Evolutionary conservation across 306 rosid genomes (phyloP), one percentile per base, ranked within the genome.

Genomic region (Fragaria iinumae): DNA sequence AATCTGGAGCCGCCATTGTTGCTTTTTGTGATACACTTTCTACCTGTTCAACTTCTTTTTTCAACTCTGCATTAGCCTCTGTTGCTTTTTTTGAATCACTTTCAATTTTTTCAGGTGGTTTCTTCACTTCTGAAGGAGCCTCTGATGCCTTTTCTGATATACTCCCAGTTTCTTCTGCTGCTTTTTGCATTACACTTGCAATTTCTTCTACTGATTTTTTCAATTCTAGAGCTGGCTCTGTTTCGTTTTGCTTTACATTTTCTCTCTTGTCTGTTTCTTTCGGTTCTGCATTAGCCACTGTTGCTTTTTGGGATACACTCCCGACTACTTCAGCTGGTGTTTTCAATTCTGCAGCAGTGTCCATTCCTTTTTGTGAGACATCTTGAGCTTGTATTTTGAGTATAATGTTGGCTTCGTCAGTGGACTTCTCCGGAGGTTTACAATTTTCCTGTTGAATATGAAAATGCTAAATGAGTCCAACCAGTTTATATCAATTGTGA

Each of bases 391-490:
- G 23, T 47, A 69, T 62, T 29, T 27, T 60, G 16, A 10, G 17
- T 77, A 47, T 0, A 62, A 16, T 71, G 49, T 57, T 76, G 74
- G 65, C 52, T 78, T 83, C 80, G 23, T 72, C 64, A 16, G 80
- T 43, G 43, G 77, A 4, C 59, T 62, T 70, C 7, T 23, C 47
- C 14, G 79, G 48, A 29, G 67, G 59, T 45, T 53, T 55, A 68
- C 59, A 56, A n/a, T 63, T 73, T 20, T 79, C 84, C 84, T 86
- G 73, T 68, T 78, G 49, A 79, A 57, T 7, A n/a, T 48, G 34
- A 71, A 75, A 9, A 52, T 65, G 66, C 39, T 67, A 55, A 36
- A 47, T 48, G 53, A 80, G 29, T 41, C 69, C 69, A 38, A 11
- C 44, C 27, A 6, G 48, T 11, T 5, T 17, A 17, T 72, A 27